These are phyloP conservation scores for Spencermartinsiella ligniputridi DNA, from an alignment of 1,139 yeast genomes.

Conservation along the genomic window DNA sequence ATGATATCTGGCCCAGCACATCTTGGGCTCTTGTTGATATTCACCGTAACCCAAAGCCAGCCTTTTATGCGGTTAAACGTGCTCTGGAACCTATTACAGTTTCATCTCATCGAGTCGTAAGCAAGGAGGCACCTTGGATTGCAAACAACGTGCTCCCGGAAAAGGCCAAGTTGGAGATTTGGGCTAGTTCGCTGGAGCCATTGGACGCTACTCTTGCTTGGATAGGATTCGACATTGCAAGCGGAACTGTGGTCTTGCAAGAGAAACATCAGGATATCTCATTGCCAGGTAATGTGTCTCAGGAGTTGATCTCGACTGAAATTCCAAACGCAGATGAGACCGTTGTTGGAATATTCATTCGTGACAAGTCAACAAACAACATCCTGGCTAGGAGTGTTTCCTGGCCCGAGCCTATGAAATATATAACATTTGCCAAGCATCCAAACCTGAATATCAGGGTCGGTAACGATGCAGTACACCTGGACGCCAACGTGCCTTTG, in stretches of 20 bases:
- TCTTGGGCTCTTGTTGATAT: slow-evolving; percentile 44
- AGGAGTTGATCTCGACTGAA: slow-evolving; percentile 23
- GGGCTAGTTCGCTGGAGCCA: slow-evolving; percentile 36
- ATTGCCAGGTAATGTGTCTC: slow-evolving; percentile 31
- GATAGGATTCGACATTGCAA: slow-evolving; percentile 29
- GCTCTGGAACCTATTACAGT: slow-evolving; percentile 5
- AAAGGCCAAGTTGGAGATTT: slow-evolving; percentile 31
- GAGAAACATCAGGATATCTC: slow-evolving; percentile 12
- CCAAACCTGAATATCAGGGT: background rate
- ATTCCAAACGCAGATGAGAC: slow-evolving; percentile 22
- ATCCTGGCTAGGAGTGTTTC: slow-evolving; percentile 36
- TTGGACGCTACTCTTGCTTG: slow-evolving; percentile 26
- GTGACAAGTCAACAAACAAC: slow-evolving; percentile 12
- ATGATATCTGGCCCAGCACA: slow-evolving; percentile 46
- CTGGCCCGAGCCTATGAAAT: slow-evolving; percentile 50
- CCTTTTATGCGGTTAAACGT: slow-evolving; percentile 28
- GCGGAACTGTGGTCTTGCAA: slow-evolving; percentile 17
- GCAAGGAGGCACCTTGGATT: background rate
- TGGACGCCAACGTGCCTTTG: slow-evolving; percentile 13
- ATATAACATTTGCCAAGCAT: slow-evolving; percentile 29
- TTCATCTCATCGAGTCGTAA: slow-evolving; percentile 22
- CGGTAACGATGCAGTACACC: slow-evolving; percentile 4
- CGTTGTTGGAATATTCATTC: slow-evolving; percentile 24
- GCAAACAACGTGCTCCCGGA: slow-evolving; percentile 6
- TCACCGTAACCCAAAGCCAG: slow-evolving; percentile 38